These are phyloP conservation scores for Poterioochromonas sp. DNA, from an alignment of 352 stramenopile genomes.

Conservation along the genomic window DNA sequence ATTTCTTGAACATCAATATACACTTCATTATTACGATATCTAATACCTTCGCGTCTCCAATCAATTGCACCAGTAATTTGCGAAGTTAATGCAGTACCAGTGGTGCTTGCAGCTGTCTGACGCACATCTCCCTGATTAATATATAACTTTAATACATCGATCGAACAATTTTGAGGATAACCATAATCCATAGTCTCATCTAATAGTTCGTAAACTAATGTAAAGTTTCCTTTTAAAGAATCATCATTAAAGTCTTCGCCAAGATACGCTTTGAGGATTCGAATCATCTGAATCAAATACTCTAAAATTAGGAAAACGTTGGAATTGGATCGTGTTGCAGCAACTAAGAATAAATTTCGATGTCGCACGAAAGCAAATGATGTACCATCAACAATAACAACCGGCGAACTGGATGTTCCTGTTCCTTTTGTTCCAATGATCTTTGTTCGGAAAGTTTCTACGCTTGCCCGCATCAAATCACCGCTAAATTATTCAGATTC, in stretches of 20 bases:
- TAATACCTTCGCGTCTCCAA: slow-evolving; percentile 87
- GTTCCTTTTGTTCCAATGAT: slow-evolving; percentile 92
- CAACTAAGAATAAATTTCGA: slow-evolving; percentile 94
- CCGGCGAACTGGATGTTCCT: slow-evolving; percentile 76
- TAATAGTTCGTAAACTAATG: slow-evolving; percentile 95
- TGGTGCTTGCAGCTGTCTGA: slow-evolving; percentile 45
- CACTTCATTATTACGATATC: slow-evolving; percentile 94
- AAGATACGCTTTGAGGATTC: slow-evolving; percentile 93
- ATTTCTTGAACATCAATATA: slow-evolving; percentile 95
- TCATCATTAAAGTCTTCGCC: slow-evolving; percentile 92
- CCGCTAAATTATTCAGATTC: slow-evolving; percentile 47
- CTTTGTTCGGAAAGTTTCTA: slow-evolving; percentile 68
- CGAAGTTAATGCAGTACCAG: slow-evolving; percentile 71
- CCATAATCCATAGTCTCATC: slow-evolving; percentile 98
- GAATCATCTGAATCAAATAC: slow-evolving; percentile 88
- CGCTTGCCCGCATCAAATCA: slow-evolving; percentile 60
- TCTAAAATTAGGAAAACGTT: slow-evolving; percentile 79
- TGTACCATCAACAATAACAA: slow-evolving; percentile 84
- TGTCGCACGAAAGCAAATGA: slow-evolving; percentile 94
- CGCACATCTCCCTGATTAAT: slow-evolving; percentile 85
- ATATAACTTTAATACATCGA: slow-evolving; percentile 93
- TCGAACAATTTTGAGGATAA: slow-evolving; percentile 94
- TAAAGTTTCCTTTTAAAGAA: slow-evolving; percentile 94
- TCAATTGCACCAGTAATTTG: slow-evolving; percentile 82
- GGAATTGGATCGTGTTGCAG: slow-evolving; percentile 88